Conservation (phyloP, 2,329 filamentous ascomycete genomes). For the Fusarium penzigii region DNA sequence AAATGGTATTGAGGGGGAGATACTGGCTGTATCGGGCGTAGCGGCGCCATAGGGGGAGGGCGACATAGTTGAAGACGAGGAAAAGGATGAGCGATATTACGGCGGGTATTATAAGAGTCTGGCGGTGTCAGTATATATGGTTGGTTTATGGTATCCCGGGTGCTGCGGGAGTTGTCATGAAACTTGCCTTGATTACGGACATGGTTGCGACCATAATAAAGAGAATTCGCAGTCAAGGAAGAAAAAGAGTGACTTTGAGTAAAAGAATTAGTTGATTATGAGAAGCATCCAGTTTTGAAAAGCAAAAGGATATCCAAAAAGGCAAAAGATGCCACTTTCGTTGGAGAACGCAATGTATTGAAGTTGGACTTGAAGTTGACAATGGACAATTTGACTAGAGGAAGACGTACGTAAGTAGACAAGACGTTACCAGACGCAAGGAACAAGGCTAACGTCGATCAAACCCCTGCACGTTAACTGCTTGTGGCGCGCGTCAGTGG, state of each 20-base stretch:
- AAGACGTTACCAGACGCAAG: too few species aligned
- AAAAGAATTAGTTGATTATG: neutral
- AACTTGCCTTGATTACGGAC: slow-evolving; percentile 38
- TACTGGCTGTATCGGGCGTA: slow-evolving; percentile 75
- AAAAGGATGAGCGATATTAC: slow-evolving; percentile 71
- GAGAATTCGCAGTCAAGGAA: neutral
- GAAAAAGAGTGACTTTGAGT: neutral
- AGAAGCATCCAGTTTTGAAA: neutral
- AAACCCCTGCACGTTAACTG: slow-evolving; percentile 4
- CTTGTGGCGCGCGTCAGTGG: neutral
- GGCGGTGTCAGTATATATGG: slow-evolving; percentile 18
- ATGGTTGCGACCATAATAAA: slow-evolving; percentile 35
- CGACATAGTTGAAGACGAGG: slow-evolving; percentile 62
- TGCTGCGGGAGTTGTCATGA: slow-evolving; percentile 10
- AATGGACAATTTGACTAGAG: neutral
- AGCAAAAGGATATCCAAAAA: neutral
- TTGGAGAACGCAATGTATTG: neutral
- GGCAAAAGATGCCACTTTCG: neutral
- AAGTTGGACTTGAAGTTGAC: neutral
- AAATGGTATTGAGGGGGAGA: slow-evolving; percentile 66
- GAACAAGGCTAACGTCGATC: neutral
- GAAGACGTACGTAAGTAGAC: neutral
- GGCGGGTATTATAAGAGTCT: slow-evolving; percentile 73
- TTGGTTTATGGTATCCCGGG: too few species aligned
- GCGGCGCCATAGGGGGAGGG: slow-evolving; percentile 68